Conservation (phyloP, 1,284 basidiomycete genomes). For the Rugosomyces carneus region DNA sequence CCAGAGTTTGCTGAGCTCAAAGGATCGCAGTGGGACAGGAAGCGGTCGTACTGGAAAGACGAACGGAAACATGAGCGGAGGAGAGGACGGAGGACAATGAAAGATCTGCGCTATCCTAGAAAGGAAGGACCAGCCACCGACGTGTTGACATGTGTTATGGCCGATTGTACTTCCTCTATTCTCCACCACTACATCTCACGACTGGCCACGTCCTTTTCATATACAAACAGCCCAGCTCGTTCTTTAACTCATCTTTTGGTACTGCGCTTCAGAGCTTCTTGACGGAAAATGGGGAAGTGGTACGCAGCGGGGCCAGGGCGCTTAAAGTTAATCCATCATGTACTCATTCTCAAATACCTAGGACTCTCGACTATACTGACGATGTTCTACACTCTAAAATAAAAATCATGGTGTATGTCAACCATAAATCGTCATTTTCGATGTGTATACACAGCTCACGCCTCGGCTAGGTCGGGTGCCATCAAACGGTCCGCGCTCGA, state of each 20-base stretch:
- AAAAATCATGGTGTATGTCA: conserved; percentile 61
- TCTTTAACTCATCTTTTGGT: background rate
- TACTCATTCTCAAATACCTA: conserved; percentile 22
- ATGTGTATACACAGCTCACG: conserved; percentile 6
- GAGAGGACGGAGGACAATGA: conserved; percentile 19
- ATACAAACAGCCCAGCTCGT: background rate
- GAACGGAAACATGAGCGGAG: conserved; percentile 26
- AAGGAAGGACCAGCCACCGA: conserved; percentile 18
- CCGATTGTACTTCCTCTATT: conserved; percentile 22
- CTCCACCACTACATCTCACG: conserved; percentile 27
- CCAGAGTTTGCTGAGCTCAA: conserved; percentile 69
- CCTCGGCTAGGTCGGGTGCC: conserved; percentile 47
- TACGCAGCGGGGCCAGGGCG: conserved; percentile 20
- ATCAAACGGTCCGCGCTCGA: conserved; percentile 58
- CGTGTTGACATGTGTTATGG: conserved; percentile 30
- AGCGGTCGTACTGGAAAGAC: conserved; percentile 20
- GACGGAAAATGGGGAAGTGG: conserved; percentile 39
- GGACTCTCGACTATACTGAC: conserved; percentile 64
- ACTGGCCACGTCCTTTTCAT: conserved; percentile 7
- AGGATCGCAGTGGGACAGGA: conserved; percentile 40
- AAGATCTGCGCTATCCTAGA: conserved; percentile 3
- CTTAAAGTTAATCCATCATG: conserved; percentile 9
- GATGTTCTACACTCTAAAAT: conserved; percentile 64
- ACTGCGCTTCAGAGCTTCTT: conserved; percentile 3
- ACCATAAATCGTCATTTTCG: conserved; percentile 4